A percentile compares a stretch with the other conserved stretches of the same genome.
Evolutionary conservation across 225 moss, liverwort and hornwort species (phyloP).

Genomic region (Pseudoscleropodium purum): DNA sequence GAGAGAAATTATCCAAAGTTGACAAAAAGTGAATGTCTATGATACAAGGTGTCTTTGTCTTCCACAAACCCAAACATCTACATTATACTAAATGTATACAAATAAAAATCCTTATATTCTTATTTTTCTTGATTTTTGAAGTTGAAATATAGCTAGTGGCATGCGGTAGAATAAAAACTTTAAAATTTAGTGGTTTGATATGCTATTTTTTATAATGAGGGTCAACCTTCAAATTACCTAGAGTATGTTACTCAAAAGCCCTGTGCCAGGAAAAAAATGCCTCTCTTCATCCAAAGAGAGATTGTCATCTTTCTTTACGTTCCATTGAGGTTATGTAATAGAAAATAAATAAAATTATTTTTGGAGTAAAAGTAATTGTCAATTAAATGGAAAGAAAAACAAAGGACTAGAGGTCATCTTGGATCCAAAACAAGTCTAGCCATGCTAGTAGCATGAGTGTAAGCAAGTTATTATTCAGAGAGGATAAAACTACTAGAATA

Average conservation of each 20-base stretch:
- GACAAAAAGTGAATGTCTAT: neutral
- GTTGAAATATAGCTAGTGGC: fast-evolving
- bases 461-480: neutral
- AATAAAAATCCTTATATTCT: neutral
- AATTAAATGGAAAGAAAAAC: too few species aligned
- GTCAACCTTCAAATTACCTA: too few species aligned
- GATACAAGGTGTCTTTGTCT: fast-evolving
- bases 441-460: fast-evolving
- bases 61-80: neutral
- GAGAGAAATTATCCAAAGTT: neutral
- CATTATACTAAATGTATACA: neutral
- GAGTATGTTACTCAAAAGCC: neutral
- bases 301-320: neutral
- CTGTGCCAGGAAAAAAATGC: too few species aligned
- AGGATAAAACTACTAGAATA: neutral
- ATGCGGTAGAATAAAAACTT: too few species aligned
- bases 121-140: neutral
- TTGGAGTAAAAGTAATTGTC: too few species aligned
- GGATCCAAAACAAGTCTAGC: neutral
- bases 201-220: neutral
- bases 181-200: neutral
- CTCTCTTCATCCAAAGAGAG: neutral
- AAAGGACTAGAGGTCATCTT: too few species aligned
- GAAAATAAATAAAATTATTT: too few species aligned
- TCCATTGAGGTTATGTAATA: too few species aligned